phyloP scores from a whole-genome alignment of 1,284 basidiomycete species.

The Melampsora larici-populina region DNA sequence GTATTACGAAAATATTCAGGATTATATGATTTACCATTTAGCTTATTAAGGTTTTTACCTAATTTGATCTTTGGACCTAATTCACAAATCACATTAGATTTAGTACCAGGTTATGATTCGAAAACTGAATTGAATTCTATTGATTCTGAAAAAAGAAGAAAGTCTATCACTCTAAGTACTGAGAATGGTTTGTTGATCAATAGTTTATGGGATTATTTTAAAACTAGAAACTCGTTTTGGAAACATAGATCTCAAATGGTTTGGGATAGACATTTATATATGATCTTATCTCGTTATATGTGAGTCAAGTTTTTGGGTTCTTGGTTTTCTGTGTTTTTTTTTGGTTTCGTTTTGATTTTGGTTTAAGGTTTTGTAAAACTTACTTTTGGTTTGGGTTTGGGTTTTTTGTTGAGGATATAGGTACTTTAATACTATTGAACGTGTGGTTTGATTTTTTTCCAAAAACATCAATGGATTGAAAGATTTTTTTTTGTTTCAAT shows the following conservation, averaged over 20 bases:
- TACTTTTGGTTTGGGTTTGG: too few relatives aligned
- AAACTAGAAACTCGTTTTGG: constrained; percentile 67
- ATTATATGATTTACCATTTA: constrained; percentile 44
- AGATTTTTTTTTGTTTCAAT: too few relatives aligned
- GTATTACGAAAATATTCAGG: constrained; percentile 31
- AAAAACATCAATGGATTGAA: too few relatives aligned
- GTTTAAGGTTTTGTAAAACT: too few relatives aligned
- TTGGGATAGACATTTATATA: constrained; percentile 86
- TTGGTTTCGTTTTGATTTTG: too few relatives aligned
- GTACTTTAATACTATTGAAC: too few relatives aligned
- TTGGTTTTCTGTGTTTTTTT: too few relatives aligned
- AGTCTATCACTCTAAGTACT: neutral
- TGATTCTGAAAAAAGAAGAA: constrained; percentile 3
- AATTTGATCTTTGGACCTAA: constrained; percentile 58
- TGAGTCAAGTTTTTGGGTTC: too few relatives aligned
- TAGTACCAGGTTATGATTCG: constrained; percentile 49
- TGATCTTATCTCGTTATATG: constrained; percentile 80
- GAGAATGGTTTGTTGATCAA: constrained; percentile 28
- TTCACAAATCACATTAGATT: constrained; percentile 54
- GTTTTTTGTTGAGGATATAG: too few relatives aligned
- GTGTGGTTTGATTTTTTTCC: too few relatives aligned
- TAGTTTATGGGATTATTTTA: constrained; percentile 56
- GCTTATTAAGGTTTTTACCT: constrained; percentile 41
- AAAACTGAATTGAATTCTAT: constrained; percentile 14
- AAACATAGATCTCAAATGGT: constrained; percentile 72